Conservation (phyloP, 441 rosid species). For the Pelargonium cotyledonis region DNA sequence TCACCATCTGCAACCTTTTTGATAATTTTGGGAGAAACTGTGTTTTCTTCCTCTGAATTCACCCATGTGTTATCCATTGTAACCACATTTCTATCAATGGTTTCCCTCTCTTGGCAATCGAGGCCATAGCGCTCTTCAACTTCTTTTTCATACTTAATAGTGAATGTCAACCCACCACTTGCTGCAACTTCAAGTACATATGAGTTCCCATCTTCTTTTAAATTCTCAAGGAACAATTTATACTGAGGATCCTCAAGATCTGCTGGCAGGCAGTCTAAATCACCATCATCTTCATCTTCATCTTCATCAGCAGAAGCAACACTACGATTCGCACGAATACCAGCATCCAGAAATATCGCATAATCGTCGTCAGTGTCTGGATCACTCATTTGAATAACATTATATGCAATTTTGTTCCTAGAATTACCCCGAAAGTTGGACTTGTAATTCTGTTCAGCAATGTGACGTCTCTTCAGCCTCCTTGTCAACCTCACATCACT, state of each 20-base stretch:
- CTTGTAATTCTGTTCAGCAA: no score
- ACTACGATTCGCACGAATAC: no score
- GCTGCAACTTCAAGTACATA: constrained; percentile 28
- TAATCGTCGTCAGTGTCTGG: no score
- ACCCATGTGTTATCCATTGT: constrained; percentile 4
- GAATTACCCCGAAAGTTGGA: no score
- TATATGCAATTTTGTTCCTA: no score
- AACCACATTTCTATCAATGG: not conserved
- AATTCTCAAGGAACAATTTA: constrained; percentile 28
- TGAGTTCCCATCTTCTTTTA: constrained; percentile 18
- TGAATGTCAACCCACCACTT: constrained; percentile 9
- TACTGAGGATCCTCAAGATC: constrained; percentile 20
- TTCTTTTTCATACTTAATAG: constrained; percentile 13
- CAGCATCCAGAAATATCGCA: no score
- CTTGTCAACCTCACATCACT: no score
- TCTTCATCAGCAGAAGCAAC: no score
- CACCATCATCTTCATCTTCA: no score
- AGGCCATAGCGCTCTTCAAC: constrained; percentile 11
- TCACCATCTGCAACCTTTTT: not conserved
- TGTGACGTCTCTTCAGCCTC: no score
- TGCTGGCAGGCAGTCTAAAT: not conserved
- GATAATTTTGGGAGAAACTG: no score
- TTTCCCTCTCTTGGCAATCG: not conserved
- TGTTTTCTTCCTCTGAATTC: constrained; percentile 7
- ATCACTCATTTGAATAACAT: no score